Evolutionary conservation across 768 basidiomycete species (phyloP), one percentile per base, ranked within the genome.

Genomic region (Fomitopsis serialis): DNA sequence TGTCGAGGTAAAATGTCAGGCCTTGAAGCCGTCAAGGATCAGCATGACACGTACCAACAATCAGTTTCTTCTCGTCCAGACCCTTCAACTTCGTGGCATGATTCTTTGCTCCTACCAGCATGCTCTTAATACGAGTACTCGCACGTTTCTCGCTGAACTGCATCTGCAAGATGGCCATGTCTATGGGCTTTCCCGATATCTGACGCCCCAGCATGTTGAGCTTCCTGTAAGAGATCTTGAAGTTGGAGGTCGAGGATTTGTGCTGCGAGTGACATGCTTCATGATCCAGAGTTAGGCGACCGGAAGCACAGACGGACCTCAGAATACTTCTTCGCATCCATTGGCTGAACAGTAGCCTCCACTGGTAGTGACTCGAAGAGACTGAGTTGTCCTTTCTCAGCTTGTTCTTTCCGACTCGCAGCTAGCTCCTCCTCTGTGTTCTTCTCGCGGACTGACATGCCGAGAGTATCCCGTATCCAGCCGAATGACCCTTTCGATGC

Each of bases 101-200:
- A 64, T 93, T 83, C 64, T 89, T 87, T 2, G 93, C 94, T 1
- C 89, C 81, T 12, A 82, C 83, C 43, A 98, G 78, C 81, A 92
- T 92, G 60, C 86, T 89, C 79, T 92, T 85, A 54, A 99, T 82
- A 55, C 92, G 84, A 45, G 75, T 78, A 58, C 91, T 86, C 13
- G 89, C 92, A 22, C 92, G 80, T 72, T 99, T 99, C 68, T 95
- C 88, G 58, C 89, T 92, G 69, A 97, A 98, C 66, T 89, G 81
- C 91, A 98, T 95, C 63, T 99, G 96, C 53, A 98, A 74, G 66
- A 99, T 96, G 34, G 96, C 96, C 60, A 87, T 83, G 72, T 98
- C 95, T 55, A 98, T 87, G 17, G 95, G 94, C 61, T 92, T 87
- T 19, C 91, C 89, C 2, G 90, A 78, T 58, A 99, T 89, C 68